These are phyloP conservation scores for Vicia villosa DNA, from an alignment of 306 rosid genomes.

Conservation along the genomic window DNA sequence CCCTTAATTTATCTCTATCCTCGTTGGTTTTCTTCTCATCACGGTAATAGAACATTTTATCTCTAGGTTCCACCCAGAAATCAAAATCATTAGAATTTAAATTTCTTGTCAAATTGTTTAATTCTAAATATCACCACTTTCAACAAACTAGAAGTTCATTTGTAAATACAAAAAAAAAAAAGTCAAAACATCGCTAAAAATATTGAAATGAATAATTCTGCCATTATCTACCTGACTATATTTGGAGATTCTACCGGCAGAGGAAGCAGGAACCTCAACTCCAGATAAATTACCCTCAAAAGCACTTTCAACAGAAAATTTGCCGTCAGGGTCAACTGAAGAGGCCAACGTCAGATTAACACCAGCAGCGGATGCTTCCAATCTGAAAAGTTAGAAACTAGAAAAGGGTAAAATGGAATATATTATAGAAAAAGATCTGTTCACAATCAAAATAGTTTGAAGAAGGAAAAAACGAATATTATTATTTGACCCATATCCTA, in stretches of 20 bases:
- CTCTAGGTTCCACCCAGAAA: neutral
- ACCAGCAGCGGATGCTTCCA: slow-evolving; percentile 77
- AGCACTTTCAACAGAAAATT: slow-evolving; percentile 44
- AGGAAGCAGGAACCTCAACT: slow-evolving; percentile 50
- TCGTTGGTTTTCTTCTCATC: too few relatives aligned
- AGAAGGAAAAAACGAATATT: neutral
- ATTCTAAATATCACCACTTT: slow-evolving; percentile 26
- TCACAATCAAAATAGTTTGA: slow-evolving; percentile 33
- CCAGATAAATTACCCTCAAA: slow-evolving; percentile 40
- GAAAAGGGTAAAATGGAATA: slow-evolving; percentile 28
- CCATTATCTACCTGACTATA: slow-evolving; percentile 53
- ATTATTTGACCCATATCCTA: too few relatives aligned
- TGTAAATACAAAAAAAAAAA: neutral
- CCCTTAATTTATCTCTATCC: too few relatives aligned
- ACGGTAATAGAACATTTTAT: too few relatives aligned
- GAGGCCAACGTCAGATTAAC: slow-evolving; percentile 61
- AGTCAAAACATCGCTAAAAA: slow-evolving; percentile 15
- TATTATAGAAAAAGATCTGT: slow-evolving; percentile 23
- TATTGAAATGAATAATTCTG: slow-evolving; percentile 20
- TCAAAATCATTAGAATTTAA: slow-evolving; percentile 22
- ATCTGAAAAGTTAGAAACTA: slow-evolving; percentile 51
- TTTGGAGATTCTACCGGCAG: slow-evolving; percentile 53
- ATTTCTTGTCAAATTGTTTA: slow-evolving; percentile 18
- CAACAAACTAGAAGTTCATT: slow-evolving; percentile 24
- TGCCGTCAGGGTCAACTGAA: slow-evolving; percentile 41